phyloP scores from a whole-genome alignment of 148 eudicot species.

The Mesembryanthemum crystallinum region DNA sequence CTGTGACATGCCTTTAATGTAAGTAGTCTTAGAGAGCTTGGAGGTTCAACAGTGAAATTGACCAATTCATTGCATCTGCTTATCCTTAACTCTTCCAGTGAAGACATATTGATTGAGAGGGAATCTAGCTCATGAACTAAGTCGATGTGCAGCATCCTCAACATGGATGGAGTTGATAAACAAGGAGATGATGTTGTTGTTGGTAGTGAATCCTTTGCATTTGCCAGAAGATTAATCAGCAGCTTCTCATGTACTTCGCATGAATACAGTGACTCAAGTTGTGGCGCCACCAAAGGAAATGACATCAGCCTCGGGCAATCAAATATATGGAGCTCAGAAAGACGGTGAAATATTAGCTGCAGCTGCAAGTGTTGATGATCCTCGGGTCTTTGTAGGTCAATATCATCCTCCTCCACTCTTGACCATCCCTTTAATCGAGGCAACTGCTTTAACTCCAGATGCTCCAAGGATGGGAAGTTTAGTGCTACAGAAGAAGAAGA shows the following conservation, averaged over 20 bases:
- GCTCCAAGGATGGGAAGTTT: slow-evolving; percentile 3
- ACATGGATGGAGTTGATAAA: background rate
- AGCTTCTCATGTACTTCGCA: background rate
- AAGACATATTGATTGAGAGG: background rate
- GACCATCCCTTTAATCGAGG: slow-evolving; percentile 4
- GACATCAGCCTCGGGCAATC: background rate
- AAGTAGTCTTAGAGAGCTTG: background rate
- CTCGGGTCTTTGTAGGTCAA: background rate
- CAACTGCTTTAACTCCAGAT: background rate
- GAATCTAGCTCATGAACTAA: background rate
- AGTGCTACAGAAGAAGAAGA: too few relatives aligned
- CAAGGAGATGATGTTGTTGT: background rate
- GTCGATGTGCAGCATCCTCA: background rate
- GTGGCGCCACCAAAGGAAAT: background rate
- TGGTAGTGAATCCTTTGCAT: background rate
- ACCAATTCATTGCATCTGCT: background rate
- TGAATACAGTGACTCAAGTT: background rate
- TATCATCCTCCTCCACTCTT: background rate
- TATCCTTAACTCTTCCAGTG: background rate
- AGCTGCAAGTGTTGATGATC: background rate
- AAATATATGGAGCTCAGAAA: background rate
- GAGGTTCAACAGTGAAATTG: background rate
- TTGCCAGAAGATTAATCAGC: background rate
- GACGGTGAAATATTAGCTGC: background rate
- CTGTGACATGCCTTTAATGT: background rate